These are phyloP conservation scores for Rhamnella rubrinervis DNA, from an alignment of 331 rosid species.

Conservation along the genomic window DNA sequence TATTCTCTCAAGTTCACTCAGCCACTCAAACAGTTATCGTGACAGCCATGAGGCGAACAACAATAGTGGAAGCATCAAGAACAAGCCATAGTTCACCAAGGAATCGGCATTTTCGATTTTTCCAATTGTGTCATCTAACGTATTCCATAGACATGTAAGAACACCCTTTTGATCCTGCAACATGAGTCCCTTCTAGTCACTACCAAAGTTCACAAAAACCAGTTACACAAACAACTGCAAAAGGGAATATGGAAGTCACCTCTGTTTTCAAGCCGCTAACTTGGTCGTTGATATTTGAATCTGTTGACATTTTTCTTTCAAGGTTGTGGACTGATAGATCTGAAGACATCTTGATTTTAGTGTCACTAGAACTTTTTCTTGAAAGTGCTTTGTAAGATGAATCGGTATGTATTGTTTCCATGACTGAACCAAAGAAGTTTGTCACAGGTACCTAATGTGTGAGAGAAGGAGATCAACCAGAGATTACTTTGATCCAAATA, in stretches of 20 bases:
- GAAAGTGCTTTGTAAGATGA: conserved; percentile 57
- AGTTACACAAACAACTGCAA: neutral
- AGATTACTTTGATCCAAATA: conserved; percentile 2
- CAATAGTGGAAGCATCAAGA: conserved; percentile 61
- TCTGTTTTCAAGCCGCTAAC: conserved; percentile 17
- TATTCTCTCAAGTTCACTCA: no score
- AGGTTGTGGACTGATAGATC: conserved; percentile 31
- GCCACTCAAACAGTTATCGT: conserved; percentile 11
- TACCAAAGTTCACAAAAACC: conserved; percentile 10
- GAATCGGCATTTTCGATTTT: conserved; percentile 50
- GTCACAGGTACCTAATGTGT: conserved; percentile 72
- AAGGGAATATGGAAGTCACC: conserved; percentile 24
- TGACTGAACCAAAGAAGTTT: conserved; percentile 91
- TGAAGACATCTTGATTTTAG: conserved; percentile 25
- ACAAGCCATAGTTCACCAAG: conserved; percentile 64
- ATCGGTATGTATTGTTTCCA: conserved; percentile 87
- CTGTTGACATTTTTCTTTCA: conserved; percentile 32
- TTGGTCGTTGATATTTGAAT: conserved; percentile 35
- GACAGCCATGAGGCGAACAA: conserved; percentile 57
- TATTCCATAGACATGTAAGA: conserved; percentile 39
- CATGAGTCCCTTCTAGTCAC: conserved; percentile 23
- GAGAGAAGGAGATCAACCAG: neutral
- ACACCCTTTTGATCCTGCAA: conserved; percentile 45
- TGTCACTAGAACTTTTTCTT: conserved; percentile 16
- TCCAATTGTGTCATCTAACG: conserved; percentile 35